Evolutionary conservation across 345 rosid species (phyloP).

Genomic region (Pugionium cornutum): DNA sequence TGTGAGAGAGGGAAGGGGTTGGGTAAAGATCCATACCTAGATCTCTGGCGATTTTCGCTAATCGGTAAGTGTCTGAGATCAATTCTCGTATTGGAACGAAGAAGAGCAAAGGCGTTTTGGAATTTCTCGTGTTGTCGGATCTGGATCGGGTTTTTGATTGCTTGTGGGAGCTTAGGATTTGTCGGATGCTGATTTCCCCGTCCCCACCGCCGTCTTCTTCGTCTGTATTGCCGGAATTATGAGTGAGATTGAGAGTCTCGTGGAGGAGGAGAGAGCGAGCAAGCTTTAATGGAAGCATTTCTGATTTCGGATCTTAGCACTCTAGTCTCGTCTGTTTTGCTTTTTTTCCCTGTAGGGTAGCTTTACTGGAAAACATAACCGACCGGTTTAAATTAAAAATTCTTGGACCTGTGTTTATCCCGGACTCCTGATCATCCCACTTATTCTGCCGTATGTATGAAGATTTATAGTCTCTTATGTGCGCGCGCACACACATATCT

Average conservation of each 20-base stretch:
- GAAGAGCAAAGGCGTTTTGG: constrained; percentile 54
- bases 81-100: constrained; percentile 59
- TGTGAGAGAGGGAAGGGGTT: constrained; percentile 73
- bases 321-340: constrained; percentile 25
- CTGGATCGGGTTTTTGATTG: constrained; percentile 37
- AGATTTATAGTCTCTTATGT: not conserved
- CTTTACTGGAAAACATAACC: constrained; percentile 5
- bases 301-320: constrained; percentile 5
- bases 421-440: constrained; percentile 42
- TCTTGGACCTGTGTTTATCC: constrained; percentile 33
- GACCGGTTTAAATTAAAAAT: constrained; percentile 27
- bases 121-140: constrained; percentile 21
- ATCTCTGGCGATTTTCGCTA: constrained; percentile 65
- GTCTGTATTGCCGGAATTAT: constrained; percentile 33
- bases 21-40: constrained; percentile 76
- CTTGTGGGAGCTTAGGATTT: constrained; percentile 32
- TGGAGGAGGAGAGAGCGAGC: constrained; percentile 60
- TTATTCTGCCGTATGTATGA: constrained; percentile 37
- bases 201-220: constrained; percentile 7
- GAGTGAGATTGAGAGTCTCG: constrained; percentile 43
- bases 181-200: constrained; percentile 37
- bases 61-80: constrained; percentile 54
- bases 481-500: not conserved
- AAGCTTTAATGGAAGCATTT: constrained; percentile 68
- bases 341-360: constrained; percentile 16